Base-by-base conservation (phyloP, 495 filamentous ascomycete species). In the Trichoderma reesei region DNA sequence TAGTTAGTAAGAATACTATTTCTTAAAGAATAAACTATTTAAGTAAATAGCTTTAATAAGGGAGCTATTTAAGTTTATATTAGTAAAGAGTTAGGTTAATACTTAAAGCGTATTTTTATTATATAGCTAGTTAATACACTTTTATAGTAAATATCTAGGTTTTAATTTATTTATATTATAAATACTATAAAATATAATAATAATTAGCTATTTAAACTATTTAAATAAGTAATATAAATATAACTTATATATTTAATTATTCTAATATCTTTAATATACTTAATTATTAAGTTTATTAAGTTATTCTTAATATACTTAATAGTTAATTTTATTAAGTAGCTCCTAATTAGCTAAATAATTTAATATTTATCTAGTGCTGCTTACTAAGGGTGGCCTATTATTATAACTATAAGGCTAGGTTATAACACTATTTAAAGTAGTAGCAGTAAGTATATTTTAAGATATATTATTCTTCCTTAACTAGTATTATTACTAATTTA, bases 371-470 rank as follows among this genome's bases (percentile, higher is more conserved):
- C n/a, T n/a, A n/a, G n/a, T n/a, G n/a, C n/a, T n/a, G n/a, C n/a
- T n/a, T n/a, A n/a, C n/a, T n/a, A n/a, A n/a, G n/a, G n/a, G n/a
- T n/a, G n/a, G n/a, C n/a, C n/a, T n/a, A n/a, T n/a, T n/a, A n/a
- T n/a, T n/a, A n/a, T n/a, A n/a, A n/a, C n/a, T n/a, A n/a, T n/a
- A n/a, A n/a, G n/a, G n/a, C n/a, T n/a, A n/a, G n/a, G n/a, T n/a
- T n/a, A n/a, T n/a, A n/a, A n/a, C n/a, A n/a, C 20, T 64, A 64
- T 64, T 56, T 59, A 59, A 38, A 37, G n/a, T 16, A 31, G 39
- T 64, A 38, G n/a, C 38, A 38, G 9, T 60, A 60, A 60, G 20
- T 14, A 59, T 38, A 59, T 51, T 39, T 59, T 64, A 64, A 38
- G 59, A 39, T 37, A 64, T 60, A 60, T 37, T 36, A 36, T 60